phyloP scores from a whole-genome alignment of 306 rosid species.

The Gillenia trifoliata region DNA sequence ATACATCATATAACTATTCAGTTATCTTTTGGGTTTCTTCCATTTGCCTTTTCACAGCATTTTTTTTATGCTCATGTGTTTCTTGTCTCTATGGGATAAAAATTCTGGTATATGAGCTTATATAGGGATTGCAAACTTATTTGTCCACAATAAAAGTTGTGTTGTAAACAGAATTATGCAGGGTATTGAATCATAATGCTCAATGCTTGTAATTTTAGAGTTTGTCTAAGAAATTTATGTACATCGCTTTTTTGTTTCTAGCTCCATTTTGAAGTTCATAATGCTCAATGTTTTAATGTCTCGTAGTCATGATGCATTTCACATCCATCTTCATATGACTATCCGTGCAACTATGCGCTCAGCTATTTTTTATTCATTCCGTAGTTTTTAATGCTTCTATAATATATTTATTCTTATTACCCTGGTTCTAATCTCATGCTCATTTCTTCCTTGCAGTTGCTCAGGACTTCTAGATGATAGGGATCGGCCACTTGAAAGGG shows the following conservation, averaged over 20 bases:
- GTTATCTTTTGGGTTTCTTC: not conserved
- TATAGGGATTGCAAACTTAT: not conserved
- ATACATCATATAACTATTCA: not conserved
- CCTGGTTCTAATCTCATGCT: not conserved
- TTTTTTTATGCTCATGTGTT: not conserved
- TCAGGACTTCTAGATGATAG: constrained; percentile 2
- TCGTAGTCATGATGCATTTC: not conserved
- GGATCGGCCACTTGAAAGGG: not conserved
- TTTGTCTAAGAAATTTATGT: not conserved
- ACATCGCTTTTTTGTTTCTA: not conserved
- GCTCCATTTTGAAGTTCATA: not conserved
- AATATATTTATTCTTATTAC: not conserved
- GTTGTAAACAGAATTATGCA: not conserved
- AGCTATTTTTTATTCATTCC: not conserved
- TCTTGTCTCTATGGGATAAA: not conserved
- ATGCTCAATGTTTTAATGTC: not conserved
- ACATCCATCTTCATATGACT: not conserved
- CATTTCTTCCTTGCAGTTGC: constrained; percentile 16
- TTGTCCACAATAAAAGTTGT: not conserved
- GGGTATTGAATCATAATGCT: not conserved
- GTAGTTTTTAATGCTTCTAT: accelerated
- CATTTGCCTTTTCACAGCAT: not conserved
- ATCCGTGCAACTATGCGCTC: not conserved
- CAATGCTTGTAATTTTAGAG: not conserved
- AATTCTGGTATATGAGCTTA: not conserved